Evolutionary conservation across 805 yeast species (phyloP).

Genomic region (Yarrowia yakushimensis): DNA sequence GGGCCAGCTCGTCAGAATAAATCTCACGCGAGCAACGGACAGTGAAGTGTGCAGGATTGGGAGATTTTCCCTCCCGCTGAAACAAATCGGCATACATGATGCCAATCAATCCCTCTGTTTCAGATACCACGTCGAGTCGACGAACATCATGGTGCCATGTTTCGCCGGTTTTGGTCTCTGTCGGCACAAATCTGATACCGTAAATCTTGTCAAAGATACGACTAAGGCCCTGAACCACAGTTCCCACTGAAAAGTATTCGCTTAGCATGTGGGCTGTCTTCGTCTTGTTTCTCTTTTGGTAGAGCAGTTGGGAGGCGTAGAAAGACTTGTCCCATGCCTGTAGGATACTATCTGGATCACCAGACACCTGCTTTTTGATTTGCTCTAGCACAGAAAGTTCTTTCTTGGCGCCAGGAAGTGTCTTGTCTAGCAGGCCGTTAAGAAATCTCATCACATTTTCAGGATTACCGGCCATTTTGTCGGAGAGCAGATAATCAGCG

Average conservation of each 20-base stretch:
- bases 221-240: constrained; percentile 79
- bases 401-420: constrained; percentile 50
- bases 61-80: constrained; percentile 68
- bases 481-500: constrained; percentile 77
- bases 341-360: constrained; percentile 38
- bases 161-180: constrained; percentile 61
- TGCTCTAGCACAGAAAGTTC: constrained; percentile 49
- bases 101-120: constrained; percentile 63
- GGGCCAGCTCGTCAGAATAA: constrained; percentile 29
- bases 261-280: constrained; percentile 46
- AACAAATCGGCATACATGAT: constrained; percentile 84
- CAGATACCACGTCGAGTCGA: constrained; percentile 70
- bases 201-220: constrained; percentile 65
- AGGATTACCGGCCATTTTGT: constrained; percentile 85
- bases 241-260: constrained; percentile 76
- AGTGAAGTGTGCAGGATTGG: constrained; percentile 93
- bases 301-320: constrained; percentile 40
- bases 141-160: constrained; percentile 88
- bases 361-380: constrained; percentile 39
- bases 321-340: constrained; percentile 94
- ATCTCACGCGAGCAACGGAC: constrained; percentile 88
- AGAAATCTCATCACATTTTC: constrained; percentile 71
- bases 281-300: constrained; percentile 36
- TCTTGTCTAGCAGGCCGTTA: constrained; percentile 51
- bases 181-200: constrained; percentile 73